Evolutionary conservation across 805 yeast species (phyloP).

Genomic region (Metschnikowia cerradonensis): DNA sequence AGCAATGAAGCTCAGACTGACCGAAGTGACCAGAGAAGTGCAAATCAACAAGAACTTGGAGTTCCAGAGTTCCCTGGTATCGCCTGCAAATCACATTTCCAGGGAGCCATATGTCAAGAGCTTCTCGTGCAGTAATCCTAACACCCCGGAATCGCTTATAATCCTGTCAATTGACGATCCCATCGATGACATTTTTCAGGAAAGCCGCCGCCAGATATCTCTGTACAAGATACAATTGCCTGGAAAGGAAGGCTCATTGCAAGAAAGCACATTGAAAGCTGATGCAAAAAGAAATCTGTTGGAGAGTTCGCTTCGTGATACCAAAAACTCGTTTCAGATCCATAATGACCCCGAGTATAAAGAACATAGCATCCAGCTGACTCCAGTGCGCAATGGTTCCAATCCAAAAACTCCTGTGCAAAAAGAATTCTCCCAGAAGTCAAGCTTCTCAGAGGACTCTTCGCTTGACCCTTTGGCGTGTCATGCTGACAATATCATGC

Average conservation of each 20-base stretch:
- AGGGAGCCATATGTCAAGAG: conserved; percentile 14
- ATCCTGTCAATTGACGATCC: conserved; percentile 17
- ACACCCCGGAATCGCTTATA: conserved; percentile 7
- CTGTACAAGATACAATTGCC: conserved; percentile 19
- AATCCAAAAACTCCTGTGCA: neutral
- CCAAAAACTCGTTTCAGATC: no score
- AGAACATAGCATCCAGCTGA: neutral
- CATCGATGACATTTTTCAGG: conserved; percentile 19
- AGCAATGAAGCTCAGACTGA: neutral
- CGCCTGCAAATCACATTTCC: conserved; percentile 5
- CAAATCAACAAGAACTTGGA: conserved; percentile 7
- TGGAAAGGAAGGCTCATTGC: neutral
- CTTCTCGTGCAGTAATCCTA: conserved; percentile 5
- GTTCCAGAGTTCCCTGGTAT: neutral
- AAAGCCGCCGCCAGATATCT: conserved; percentile 15
- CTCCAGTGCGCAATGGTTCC: neutral
- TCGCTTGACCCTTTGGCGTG: conserved; percentile 41
- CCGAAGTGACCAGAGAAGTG: conserved; percentile 5
- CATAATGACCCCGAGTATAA: neutral
- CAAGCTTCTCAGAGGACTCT: conserved; percentile 10
- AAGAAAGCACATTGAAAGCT: no score
- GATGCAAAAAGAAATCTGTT: no score
- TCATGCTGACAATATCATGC: conserved; percentile 43
- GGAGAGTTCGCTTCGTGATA: no score
- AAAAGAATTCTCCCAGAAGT: neutral